phyloP scores from a whole-genome alignment of 108 stramenopile genomes.

The Cyclotella choctawhatcheeana region DNA sequence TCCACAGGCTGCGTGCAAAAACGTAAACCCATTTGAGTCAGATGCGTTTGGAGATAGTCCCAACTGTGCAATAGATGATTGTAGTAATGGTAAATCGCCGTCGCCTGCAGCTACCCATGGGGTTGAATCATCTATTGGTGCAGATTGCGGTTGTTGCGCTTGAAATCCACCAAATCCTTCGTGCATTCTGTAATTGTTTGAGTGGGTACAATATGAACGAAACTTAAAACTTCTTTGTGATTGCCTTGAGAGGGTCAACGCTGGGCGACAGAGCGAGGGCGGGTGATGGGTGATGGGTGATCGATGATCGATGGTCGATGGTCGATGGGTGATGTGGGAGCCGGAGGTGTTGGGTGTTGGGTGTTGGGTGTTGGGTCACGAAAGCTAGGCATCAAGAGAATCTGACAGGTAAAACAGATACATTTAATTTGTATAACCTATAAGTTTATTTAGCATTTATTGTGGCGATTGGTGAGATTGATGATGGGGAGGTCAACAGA shows the following conservation, averaged over 20 bases:
- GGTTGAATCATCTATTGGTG: slow-evolving; percentile 49
- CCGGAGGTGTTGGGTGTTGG: not conserved
- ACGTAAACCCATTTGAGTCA: slow-evolving; percentile 51
- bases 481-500: too few species aligned
- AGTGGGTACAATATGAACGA: too few species aligned
- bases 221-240: too few species aligned
- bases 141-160: slow-evolving; percentile 22
- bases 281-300: not conserved
- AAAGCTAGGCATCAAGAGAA: too few species aligned
- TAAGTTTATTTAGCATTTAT: too few species aligned
- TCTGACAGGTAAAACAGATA: too few species aligned
- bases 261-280: too few species aligned
- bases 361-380: too few species aligned
- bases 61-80: slow-evolving; percentile 41
- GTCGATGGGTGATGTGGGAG: not conserved
- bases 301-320: not conserved
- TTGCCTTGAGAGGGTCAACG: too few species aligned
- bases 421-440: too few species aligned
- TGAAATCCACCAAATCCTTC: slow-evolving; percentile 50
- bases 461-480: too few species aligned
- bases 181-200: too few species aligned
- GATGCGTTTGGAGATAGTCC: slow-evolving; percentile 46
- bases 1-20: slow-evolving; percentile 46
- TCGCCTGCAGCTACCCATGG: slow-evolving; percentile 54
- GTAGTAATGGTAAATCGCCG: slow-evolving; percentile 40